phyloP scores from a whole-genome alignment of 805 yeast species.

The Barnettozyma populi region DNA sequence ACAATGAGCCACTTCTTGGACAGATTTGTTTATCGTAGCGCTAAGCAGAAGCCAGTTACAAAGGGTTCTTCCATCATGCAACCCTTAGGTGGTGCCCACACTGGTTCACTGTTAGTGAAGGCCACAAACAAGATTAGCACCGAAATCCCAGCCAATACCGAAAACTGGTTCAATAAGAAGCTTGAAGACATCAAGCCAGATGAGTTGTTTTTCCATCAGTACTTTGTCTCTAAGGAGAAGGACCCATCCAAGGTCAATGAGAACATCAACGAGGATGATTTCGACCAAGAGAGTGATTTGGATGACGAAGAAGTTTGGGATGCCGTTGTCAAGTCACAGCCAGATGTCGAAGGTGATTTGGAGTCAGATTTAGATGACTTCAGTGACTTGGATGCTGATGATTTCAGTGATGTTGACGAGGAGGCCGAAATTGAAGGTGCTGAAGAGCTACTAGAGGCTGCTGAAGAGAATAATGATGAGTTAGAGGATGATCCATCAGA shows the following conservation, averaged over 20 bases:
- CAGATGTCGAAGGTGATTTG: conserved; percentile 58
- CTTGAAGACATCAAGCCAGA: conserved; percentile 72
- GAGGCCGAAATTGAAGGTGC: conserved; percentile 35
- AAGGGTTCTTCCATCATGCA: conserved; percentile 96
- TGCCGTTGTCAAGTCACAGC: conserved; percentile 69
- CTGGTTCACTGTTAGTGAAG: conserved; percentile 61
- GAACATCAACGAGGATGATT: conserved; percentile 31
- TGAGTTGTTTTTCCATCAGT: conserved; percentile 83
- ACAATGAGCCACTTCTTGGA: conserved; percentile 89
- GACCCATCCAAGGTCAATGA: conserved; percentile 29
- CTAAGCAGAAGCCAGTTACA: conserved; percentile 67
- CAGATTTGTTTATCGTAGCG: conserved; percentile 90
- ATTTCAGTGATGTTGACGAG: conserved; percentile 46
- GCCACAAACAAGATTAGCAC: conserved; percentile 43
- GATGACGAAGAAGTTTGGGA: conserved; percentile 76
- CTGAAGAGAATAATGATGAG: conserved; percentile 16
- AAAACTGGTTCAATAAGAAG: conserved; percentile 72
- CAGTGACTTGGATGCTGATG: conserved; percentile 47
- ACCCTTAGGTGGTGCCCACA: conserved; percentile 84
- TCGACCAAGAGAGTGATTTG: conserved; percentile 39
- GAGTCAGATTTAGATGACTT: conserved; percentile 42
- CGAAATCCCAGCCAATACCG: conserved; percentile 73
- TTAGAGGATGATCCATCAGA: conserved; percentile 31
- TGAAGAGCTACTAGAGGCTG: conserved; percentile 34
- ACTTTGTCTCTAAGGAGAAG: conserved; percentile 58